Evolutionary conservation across 768 basidiomycete species (phyloP), one percentile per base, ranked within the genome.

Genomic region (Auricularia sp.): DNA sequence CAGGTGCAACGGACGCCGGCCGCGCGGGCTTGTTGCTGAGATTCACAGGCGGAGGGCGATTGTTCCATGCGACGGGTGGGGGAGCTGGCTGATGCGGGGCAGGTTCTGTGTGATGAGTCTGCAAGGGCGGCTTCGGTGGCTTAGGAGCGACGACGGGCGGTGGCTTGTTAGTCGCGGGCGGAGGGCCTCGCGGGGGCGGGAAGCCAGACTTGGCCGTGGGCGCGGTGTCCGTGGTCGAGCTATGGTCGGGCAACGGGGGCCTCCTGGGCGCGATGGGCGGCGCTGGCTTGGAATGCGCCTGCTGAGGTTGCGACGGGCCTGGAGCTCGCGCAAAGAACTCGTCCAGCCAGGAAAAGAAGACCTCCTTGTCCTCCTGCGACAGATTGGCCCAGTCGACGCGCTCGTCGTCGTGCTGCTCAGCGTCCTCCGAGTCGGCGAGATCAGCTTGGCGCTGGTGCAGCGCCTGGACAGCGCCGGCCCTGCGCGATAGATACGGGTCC

Each of bases 331-430:
- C 80, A 70, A 92, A 92, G 75, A 86, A 92, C 70, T 91, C 90
- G 71, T 92, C 90, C 24, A 92, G 77, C 89, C 90, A 92, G 66
- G 75, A 74, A 73, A 92, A 92, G 71, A 92, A 88, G 33, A 77
- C 82, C 36, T 83, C 76, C 71, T 90, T 92, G 70, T 92, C 89
- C 71, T 86, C 80, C 24, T 72, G 70, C 1, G 84, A 82, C 59
- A 92, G 77, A 72, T 88, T 85, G 4, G 79, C 73, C 90, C 90
- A 92, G 71, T 90, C 85, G 36, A 92, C 82, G 47, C 45, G 63
- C 4, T 66, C 69, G 62, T 66, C n/a, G 14, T 69, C 70, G 14
- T 0, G 16, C 11, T 14, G 24, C 56, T 59, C 56, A 21, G 47
- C 47, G 18, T 54, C 54, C 1, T 6, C n/a, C n/a, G n/a, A n/a